phyloP scores from a whole-genome alignment of 2,329 filamentous ascomycete species.

The Monilinia polystroma region DNA sequence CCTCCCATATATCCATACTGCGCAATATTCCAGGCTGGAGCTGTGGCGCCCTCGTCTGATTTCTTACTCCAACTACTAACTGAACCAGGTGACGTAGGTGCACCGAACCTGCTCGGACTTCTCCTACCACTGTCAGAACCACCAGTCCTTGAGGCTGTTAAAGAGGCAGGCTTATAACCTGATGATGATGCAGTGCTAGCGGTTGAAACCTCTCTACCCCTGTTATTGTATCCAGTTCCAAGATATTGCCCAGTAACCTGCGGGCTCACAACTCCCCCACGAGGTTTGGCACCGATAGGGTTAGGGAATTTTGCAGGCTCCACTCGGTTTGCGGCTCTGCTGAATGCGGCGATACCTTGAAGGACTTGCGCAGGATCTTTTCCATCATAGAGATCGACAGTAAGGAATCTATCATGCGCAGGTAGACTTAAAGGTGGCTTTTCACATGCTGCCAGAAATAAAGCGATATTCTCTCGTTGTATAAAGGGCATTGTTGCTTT shows the following conservation, averaged over 20 bases:
- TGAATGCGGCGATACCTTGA: constrained; percentile 90
- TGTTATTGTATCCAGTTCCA: constrained; percentile 43
- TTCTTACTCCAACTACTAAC: constrained; percentile 91
- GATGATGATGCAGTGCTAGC: constrained; percentile 60
- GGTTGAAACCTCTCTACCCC: constrained; percentile 52
- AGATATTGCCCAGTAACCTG: constrained; percentile 57
- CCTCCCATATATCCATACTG: constrained; percentile 99
- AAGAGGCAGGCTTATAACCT: constrained; percentile 44
- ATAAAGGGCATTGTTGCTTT: constrained; percentile 93
- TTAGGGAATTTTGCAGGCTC: constrained; percentile 73
- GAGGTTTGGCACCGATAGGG: constrained; percentile 69
- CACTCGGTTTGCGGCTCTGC: constrained; percentile 73
- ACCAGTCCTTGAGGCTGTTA: constrained; percentile 39
- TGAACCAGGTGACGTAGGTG: constrained; percentile 51
- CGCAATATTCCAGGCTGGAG: constrained; percentile 96
- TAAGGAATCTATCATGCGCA: constrained; percentile 93
- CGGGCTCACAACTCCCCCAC: constrained; percentile 61
- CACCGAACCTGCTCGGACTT: constrained; percentile 61
- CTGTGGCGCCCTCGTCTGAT: constrained; percentile 74
- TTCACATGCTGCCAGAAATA: constrained; percentile 89
- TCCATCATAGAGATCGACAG: constrained; percentile 90
- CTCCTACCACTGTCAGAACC: constrained; percentile 53
- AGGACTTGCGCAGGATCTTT: constrained; percentile 96
- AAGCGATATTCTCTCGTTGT: constrained; percentile 99
- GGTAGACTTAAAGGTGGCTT: constrained; percentile 80